phyloP scores from a whole-genome alignment of 2,329 filamentous ascomycete genomes.

The Shiraia bambusicola region DNA sequence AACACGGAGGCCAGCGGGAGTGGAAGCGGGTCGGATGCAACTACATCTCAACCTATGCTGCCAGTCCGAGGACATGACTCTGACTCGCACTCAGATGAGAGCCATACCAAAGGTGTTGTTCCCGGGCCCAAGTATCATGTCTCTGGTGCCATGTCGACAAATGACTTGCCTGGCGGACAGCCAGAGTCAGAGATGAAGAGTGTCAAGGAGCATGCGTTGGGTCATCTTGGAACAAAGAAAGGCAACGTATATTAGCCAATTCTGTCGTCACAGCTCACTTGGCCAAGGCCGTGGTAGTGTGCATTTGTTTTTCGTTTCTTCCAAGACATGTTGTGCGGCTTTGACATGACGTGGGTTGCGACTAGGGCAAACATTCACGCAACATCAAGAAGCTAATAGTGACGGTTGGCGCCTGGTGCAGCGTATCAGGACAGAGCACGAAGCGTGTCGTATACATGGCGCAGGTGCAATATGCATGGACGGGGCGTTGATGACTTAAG shows the following conservation, averaged over 20 bases:
- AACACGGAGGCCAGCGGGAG: conserved; percentile 17
- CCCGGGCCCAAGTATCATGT: conserved; percentile 33
- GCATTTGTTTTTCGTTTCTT: neutral
- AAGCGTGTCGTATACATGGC: conserved; percentile 20
- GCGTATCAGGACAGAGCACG: conserved; percentile 29
- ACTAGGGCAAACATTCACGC: conserved; percentile 8
- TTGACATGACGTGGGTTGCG: conserved; percentile 6
- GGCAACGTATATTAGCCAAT: conserved; percentile 17
- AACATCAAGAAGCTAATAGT: conserved; percentile 5
- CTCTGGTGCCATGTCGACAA: conserved; percentile 38
- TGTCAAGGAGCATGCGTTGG: conserved; percentile 36
- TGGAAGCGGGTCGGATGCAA: conserved; percentile 15
- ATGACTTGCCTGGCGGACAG: conserved; percentile 46
- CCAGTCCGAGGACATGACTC: conserved; percentile 15
- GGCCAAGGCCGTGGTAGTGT: conserved; percentile 1
- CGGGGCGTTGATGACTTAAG: conserved; percentile 22
- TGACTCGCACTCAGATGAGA: conserved; percentile 22
- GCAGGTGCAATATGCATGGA: conserved; percentile 31
- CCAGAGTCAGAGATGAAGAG: conserved; percentile 45
- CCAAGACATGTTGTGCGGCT: neutral
- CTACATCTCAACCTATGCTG: conserved; percentile 14
- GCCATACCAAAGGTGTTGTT: conserved; percentile 22
- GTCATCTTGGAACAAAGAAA: conserved; percentile 27
- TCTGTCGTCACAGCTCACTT: neutral
- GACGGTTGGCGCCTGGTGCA: conserved; percentile 11